phyloP scores from a whole-genome alignment of 257 asterid species.

The Rubia yunnanensis region DNA sequence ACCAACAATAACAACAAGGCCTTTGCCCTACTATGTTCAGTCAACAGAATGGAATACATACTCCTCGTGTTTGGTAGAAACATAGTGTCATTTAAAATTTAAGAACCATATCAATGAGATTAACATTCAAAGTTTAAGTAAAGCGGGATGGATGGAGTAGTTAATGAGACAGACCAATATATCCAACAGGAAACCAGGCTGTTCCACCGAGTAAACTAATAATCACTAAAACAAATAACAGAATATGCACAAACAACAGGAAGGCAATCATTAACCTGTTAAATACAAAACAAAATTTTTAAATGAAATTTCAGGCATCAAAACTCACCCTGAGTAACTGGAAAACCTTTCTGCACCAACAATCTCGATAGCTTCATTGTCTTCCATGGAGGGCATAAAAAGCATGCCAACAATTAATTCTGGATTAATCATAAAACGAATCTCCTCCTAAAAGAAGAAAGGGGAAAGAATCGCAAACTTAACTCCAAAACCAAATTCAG shows the following conservation, averaged over 20 bases:
- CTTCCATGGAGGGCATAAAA: slow-evolving; percentile 71
- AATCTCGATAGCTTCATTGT: slow-evolving; percentile 84
- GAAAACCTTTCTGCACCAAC: slow-evolving; percentile 91
- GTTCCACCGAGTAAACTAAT: neutral
- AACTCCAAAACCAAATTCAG: neutral
- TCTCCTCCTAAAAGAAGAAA: slow-evolving; percentile 52
- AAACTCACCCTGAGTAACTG: slow-evolving; percentile 53
- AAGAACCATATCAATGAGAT: neutral
- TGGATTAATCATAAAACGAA: slow-evolving; percentile 90
- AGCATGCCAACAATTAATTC: slow-evolving; percentile 71
- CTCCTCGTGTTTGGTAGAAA: neutral
- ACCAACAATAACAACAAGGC: neutral
- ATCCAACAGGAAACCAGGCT: neutral
- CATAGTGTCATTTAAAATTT: neutral
- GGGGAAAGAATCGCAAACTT: neutral
- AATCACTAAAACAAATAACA: neutral
- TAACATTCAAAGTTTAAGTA: neutral
- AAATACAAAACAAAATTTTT: neutral
- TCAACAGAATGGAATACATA: neutral
- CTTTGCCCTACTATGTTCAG: neutral
- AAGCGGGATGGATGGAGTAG: neutral
- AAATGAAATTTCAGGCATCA: neutral
- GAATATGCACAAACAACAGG: neutral
- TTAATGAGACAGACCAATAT: neutral
- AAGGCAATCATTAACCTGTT: neutral